Evolutionary conservation across 176 grass and related monocot genomes (phyloP), one percentile per base, ranked within the genome.

Genomic region (Miscanthus lutarioriparius): DNA sequence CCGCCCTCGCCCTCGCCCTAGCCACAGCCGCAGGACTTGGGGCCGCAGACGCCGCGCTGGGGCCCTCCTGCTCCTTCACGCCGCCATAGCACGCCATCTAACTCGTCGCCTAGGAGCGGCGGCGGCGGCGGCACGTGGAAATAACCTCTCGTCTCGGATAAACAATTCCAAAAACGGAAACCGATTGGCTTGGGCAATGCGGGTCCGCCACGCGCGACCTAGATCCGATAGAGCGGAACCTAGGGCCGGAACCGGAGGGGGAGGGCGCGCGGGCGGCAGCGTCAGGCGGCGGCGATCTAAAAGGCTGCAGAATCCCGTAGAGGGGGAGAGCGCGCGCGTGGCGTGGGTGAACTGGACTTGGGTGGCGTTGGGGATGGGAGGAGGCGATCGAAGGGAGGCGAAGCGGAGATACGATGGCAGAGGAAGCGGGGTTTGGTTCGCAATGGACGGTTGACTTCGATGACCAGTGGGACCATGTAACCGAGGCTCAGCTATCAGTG

Each of bases 71-170:
- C 27, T 93, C 86, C 83, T 86, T 84, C 47, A 75, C n/a, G 22
- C 80, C 72, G 49, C 76, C 81, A 82, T 89, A 65, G 84, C 64
- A 83, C 82, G 80, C 86, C 94, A 94, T 94, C 70, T 38, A 25
- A 80, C 78, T 79, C 64, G 38, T 32, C 53, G 59, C 53, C 53
- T 54, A 56, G n/a, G 58, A 27, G 23, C 38, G 28, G 22, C 27
- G 58, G 11, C 33, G 12, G 23, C 38, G 22, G 22, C 27, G 43
- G 11, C 33, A 71, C 26, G 26, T 11, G 39, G 22, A 76, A 69
- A 16, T 11, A 66, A 20, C 1, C 54, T 63, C 73, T 65, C 65
- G 15, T 9, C 53, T 58, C 53, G 19, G 19, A 22, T 58, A 7
- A 43, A 67, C 68, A 58, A 12, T 33, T 44, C 43, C n/a, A 12